Evolutionary conservation across 805 yeast genomes (phyloP).

Genomic region (Cyberlindnera maritima): DNA sequence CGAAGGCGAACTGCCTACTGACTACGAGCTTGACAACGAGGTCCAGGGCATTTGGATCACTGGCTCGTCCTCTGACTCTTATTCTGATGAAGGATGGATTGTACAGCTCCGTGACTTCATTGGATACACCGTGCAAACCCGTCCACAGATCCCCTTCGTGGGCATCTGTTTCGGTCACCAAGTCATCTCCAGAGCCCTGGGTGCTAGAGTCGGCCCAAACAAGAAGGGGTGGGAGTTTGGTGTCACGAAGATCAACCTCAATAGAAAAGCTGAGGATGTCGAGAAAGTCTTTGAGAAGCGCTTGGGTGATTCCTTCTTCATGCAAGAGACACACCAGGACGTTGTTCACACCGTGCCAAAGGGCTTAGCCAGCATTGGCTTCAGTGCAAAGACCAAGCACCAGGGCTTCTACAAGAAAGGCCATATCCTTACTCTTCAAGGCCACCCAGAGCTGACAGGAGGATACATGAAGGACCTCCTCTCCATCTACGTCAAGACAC

Average conservation of each 20-base stretch:
- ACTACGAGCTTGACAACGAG: conserved; percentile 24
- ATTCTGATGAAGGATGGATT: conserved; percentile 19
- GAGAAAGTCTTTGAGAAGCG: conserved; percentile 23
- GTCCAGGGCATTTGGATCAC: conserved; percentile 47
- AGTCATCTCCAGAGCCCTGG: conserved; percentile 63
- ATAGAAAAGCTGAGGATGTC: too few relatives aligned
- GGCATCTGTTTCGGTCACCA: conserved; percentile 93
- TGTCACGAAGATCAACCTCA: conserved; percentile 45
- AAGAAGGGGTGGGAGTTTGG: conserved; percentile 75
- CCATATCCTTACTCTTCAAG: conserved; percentile 69
- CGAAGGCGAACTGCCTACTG: conserved; percentile 29
- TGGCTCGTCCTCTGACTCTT: conserved; percentile 52
- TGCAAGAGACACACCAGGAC: conserved; percentile 61
- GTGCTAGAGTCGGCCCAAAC: conserved; percentile 55
- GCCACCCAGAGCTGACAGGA: conserved; percentile 76
- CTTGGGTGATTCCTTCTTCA: conserved; percentile 33
- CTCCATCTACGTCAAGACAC: too few relatives aligned
- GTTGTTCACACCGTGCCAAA: conserved; percentile 44
- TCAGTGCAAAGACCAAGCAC: conserved; percentile 48
- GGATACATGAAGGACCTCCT: too few relatives aligned
- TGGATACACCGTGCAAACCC: too few relatives aligned
- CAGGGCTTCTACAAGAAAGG: conserved; percentile 65
- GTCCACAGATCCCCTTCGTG: conserved; percentile 38
- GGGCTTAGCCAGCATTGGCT: conserved; percentile 45
- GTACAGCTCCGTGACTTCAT: too few relatives aligned